Conservation (phyloP, 352 stramenopile genomes). For the Pythium rishiriense region DNA sequence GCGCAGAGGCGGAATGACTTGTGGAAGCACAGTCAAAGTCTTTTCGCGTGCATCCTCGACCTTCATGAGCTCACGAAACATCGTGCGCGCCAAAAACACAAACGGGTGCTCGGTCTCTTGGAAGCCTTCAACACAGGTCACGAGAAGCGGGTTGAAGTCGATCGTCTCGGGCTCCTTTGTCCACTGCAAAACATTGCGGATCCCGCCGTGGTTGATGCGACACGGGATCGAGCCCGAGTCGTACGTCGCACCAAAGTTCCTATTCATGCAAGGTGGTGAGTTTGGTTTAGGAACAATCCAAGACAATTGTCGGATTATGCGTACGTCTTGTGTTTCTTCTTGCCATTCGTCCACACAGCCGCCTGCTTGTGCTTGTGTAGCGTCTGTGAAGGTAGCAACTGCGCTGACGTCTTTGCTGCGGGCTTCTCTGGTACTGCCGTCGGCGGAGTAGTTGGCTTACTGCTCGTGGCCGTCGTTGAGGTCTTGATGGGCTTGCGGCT, state of each 20-base stretch:
- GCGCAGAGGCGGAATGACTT: conserved; percentile 63
- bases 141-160: conserved; percentile 65
- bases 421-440: conserved; percentile 18
- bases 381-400: conserved; percentile 50
- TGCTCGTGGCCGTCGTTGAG: background rate
- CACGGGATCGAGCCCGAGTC: conserved; percentile 70
- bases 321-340: conserved; percentile 81
- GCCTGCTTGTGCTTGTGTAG: conserved; percentile 80
- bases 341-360: conserved; percentile 60
- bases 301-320: background rate
- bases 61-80: conserved; percentile 73
- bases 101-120: conserved; percentile 75
- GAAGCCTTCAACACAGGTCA: conserved; percentile 74
- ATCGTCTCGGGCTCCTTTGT: conserved; percentile 59
- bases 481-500: conserved; percentile 29
- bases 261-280: too few relatives aligned
- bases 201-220: conserved; percentile 78
- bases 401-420: conserved; percentile 11
- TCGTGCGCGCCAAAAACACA: conserved; percentile 72
- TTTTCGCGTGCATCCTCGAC: conserved; percentile 66
- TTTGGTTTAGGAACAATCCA: too few relatives aligned
- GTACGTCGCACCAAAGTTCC: conserved; percentile 71
- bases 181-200: conserved; percentile 75
- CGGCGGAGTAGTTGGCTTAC: background rate
- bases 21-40: conserved; percentile 47